phyloP scores from a whole-genome alignment of 345 rosid genomes.

The Eucalyptus shirleyi region DNA sequence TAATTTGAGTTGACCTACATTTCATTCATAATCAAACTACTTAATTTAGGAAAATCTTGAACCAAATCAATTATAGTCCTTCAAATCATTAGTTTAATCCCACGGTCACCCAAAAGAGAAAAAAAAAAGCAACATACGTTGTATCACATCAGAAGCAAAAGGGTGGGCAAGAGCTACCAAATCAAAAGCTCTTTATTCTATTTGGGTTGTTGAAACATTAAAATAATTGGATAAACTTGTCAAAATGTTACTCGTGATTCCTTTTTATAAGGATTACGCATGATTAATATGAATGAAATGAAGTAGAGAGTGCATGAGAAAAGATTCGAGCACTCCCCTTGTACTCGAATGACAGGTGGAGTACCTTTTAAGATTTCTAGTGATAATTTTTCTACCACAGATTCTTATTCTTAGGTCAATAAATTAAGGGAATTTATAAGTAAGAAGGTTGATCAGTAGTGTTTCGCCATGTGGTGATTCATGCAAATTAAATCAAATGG shows the following conservation, averaged over 20 bases:
- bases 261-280: neutral
- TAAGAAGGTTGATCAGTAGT: neutral
- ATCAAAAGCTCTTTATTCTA: neutral
- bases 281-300: neutral
- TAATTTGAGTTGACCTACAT: neutral
- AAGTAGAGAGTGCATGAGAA: neutral
- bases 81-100: neutral
- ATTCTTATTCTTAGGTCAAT: neutral
- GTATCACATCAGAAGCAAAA: neutral
- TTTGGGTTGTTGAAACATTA: neutral
- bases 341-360: neutral
- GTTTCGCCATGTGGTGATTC: neutral
- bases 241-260: neutral
- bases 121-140: neutral
- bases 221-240: neutral
- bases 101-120: neutral
- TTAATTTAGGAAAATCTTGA: neutral
- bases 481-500: neutral
- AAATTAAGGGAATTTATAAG: neutral
- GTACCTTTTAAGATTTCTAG: neutral
- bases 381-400: neutral
- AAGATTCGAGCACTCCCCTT: neutral
- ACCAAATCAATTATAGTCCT: neutral
- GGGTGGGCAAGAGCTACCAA: neutral
- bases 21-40: neutral